A percentile compares a stretch with the other conserved stretches of the same genome.
Evolutionary conservation across 2,329 filamentous ascomycete species (phyloP).

Genomic region (Cercospora brassicicola): DNA sequence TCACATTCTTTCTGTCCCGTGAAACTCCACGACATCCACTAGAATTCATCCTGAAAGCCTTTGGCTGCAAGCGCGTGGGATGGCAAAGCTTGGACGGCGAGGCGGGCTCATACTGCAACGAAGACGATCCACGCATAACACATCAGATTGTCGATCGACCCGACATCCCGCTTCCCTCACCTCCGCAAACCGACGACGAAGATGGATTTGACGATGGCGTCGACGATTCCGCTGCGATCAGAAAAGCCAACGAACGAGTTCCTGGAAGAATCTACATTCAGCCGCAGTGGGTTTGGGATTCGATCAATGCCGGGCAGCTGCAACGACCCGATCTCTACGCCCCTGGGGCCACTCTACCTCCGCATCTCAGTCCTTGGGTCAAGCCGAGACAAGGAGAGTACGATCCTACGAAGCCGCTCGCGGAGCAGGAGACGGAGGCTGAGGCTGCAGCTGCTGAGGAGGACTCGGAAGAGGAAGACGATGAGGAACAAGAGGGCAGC

Average conservation of each 20-base stretch:
- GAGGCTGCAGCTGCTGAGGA: constrained; percentile 65
- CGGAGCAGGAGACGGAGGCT: constrained; percentile 82
- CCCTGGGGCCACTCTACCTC: constrained; percentile 84
- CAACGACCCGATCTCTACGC: constrained; percentile 84
- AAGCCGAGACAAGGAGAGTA: constrained; percentile 84
- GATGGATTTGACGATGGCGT: constrained; percentile 55
- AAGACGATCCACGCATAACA: constrained; percentile 83
- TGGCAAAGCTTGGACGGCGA: constrained; percentile 92
- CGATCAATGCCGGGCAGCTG: constrained; percentile 85
- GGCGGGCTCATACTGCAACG: constrained; percentile 80
- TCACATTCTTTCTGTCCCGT: constrained; percentile 88
- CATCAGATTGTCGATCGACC: constrained; percentile 96
- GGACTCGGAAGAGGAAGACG: constrained; percentile 49
- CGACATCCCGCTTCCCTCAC: constrained; percentile 55
- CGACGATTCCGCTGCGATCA: constrained; percentile 55
- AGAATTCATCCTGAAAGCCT: constrained; percentile 89
- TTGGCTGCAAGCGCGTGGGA: constrained; percentile 92
- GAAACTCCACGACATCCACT: constrained; percentile 88
- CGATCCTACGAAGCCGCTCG: constrained; percentile 81
- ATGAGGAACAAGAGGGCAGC: constrained; percentile 49
- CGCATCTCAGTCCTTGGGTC: constrained; percentile 94
- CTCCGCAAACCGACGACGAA: constrained; percentile 42
- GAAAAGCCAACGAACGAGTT: constrained; percentile 63
- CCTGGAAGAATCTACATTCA: constrained; percentile 93
- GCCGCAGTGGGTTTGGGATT: constrained; percentile 99